phyloP scores from a whole-genome alignment of 148 eudicot genomes.

The Salicornia ramosissima region DNA sequence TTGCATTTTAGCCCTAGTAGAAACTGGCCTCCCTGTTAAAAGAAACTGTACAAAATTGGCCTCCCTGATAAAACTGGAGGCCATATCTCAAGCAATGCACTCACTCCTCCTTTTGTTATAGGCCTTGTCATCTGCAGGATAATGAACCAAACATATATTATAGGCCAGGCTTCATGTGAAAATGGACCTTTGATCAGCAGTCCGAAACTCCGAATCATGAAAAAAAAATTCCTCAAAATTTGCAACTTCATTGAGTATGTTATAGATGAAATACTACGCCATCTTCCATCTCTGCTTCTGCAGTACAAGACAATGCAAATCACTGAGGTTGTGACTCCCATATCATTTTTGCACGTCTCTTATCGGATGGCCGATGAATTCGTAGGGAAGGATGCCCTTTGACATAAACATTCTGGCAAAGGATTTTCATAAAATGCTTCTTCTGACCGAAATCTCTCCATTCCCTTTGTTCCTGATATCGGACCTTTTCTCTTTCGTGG shows the following conservation, averaged over 20 bases:
- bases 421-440: constrained; percentile 97
- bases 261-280: background rate
- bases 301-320: background rate
- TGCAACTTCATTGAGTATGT: background rate
- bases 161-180: background rate
- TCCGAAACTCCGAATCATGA: no score
- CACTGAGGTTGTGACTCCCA: background rate
- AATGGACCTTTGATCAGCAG: background rate
- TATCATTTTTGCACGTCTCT: background rate
- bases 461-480: constrained; percentile 82
- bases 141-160: background rate
- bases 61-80: constrained; percentile 21
- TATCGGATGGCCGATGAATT: constrained; percentile 27
- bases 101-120: background rate
- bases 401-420: constrained; percentile 89
- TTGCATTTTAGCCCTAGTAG: no score
- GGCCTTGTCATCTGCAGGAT: background rate
- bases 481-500: constrained; percentile 95
- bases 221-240: background rate
- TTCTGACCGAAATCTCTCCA: constrained; percentile 83
- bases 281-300: background rate
- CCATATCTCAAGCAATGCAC: background rate
- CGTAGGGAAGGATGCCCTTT: background rate
- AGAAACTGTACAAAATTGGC: constrained; percentile 18
- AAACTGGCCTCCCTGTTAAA: constrained; percentile 6